Evolutionary conservation across 768 basidiomycete species (phyloP), one percentile per base, ranked within the genome.

Genomic region (Vararia minispora): DNA sequence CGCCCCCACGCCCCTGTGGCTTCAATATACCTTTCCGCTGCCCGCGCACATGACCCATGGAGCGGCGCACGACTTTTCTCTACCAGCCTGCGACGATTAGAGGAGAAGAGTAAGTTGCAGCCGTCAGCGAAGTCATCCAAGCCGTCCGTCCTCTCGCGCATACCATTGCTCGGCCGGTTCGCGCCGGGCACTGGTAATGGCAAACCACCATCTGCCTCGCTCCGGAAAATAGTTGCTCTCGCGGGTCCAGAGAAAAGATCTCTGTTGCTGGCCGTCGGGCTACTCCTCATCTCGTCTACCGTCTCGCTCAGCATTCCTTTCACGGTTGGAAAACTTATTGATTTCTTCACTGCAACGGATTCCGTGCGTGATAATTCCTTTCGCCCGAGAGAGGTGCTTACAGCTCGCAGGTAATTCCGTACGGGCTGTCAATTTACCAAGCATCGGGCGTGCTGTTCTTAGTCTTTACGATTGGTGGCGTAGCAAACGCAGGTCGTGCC

Each of bases 261-360:
- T 2, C 66, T 95, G 7, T 53, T 72, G 0, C 67, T 78, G 29
- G 91, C 91, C 6, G 65, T 91, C 32, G 83, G 81, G 0, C 60
- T 94, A 45, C 67, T 97, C 6, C 57, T 92, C 12, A 68, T 89
- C n/a, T 94, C 91, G 0, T 88, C 89, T 7, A 65, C 82, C 3
- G 86, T 99, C 16, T 85, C 88, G 3, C 84, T 97, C 79, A 84
- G 82, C 46, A 72, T 98, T 10, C 94, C 94, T 0, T 76, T 95
- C 49, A 90, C 90, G 1, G 80, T 97, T 51, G 94, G 94, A 8
- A 86, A 78, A 56, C 65, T 98, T 36, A 95, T 99, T 44, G 92
- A 97, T 61, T 90, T 83, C 62, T 98, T 95, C 59, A 78, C 83
- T 1, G 63, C 78, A 6, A 47, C 70, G 1, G 68, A 72, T 48